phyloP scores from a whole-genome alignment of 148 eudicot genomes.

The Silene uniflora region DNA sequence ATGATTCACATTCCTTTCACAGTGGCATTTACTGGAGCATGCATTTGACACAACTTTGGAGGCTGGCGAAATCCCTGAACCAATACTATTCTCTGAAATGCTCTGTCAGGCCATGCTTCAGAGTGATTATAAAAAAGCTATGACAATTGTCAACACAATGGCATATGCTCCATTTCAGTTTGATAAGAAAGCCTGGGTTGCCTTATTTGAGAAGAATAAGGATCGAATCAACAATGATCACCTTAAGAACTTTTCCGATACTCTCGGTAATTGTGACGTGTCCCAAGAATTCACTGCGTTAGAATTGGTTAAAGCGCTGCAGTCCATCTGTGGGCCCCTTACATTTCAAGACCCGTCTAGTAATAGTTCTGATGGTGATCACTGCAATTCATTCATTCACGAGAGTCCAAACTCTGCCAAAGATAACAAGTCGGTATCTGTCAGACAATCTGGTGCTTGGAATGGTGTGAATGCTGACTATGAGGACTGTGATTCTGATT shows the following conservation, averaged over 20 bases:
- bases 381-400: background rate
- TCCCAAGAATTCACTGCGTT: slow-evolving; percentile 47
- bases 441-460: slow-evolving; percentile 5
- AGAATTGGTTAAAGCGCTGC: slow-evolving; percentile 52
- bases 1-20: slow-evolving; percentile 21
- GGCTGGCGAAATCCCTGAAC: slow-evolving; percentile 71
- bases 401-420: background rate
- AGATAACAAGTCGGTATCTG: background rate
- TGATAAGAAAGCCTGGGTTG: slow-evolving; percentile 57
- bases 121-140: slow-evolving; percentile 47
- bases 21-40: slow-evolving; percentile 85
- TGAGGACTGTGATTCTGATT: slow-evolving; percentile 21
- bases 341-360: background rate
- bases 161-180: slow-evolving; percentile 77
- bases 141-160: slow-evolving; percentile 45
- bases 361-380: background rate
- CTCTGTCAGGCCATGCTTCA: slow-evolving; percentile 44
- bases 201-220: slow-evolving; percentile 51
- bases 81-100: slow-evolving; percentile 65
- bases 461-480: slow-evolving; percentile 3
- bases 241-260: slow-evolving; percentile 41
- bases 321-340: slow-evolving; percentile 34
- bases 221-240: slow-evolving; percentile 42
- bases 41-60: slow-evolving; percentile 67
- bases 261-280: slow-evolving; percentile 27